Evolutionary conservation across 2,329 filamentous ascomycete species (phyloP).

Genomic region (Xylaria sp.): DNA sequence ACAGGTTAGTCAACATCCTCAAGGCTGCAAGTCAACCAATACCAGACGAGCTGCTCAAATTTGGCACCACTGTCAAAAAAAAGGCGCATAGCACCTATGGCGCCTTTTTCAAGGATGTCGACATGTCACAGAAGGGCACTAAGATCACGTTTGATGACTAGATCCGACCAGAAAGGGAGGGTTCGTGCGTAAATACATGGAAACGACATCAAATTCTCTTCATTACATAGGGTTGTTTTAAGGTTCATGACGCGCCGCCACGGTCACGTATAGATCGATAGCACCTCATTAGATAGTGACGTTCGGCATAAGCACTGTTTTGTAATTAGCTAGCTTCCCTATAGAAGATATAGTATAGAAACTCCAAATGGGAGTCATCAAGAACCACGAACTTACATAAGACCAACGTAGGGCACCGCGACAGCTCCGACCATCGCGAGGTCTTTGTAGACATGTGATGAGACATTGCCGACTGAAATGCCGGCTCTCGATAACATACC

Average conservation of each 20-base stretch:
- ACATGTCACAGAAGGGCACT: conserved; percentile 83
- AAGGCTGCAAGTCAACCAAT: conserved; percentile 92
- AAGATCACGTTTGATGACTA: conserved; percentile 87
- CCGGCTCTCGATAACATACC: conserved; percentile 45
- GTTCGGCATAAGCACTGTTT: conserved; percentile 64
- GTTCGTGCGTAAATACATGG: not conserved
- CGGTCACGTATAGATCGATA: conserved; percentile 57
- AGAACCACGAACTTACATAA: conserved; percentile 66
- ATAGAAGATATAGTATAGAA: conserved; percentile 36
- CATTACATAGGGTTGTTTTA: conserved; percentile 28
- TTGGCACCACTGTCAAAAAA: conserved; percentile 98
- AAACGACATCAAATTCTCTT: conserved; percentile 24
- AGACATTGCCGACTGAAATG: conserved; percentile 47
- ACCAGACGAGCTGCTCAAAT: conserved; percentile 91
- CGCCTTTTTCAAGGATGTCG: conserved; percentile 92
- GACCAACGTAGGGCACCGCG: conserved; percentile 62
- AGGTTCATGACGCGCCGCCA: conserved; percentile 33
- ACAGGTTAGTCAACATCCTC: conserved; percentile 89
- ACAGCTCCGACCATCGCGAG: conserved; percentile 62
- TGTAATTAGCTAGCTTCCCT: conserved; percentile 32
- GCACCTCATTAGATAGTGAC: conserved; percentile 63
- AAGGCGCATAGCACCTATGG: conserved; percentile 97
- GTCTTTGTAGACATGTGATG: conserved; percentile 51
- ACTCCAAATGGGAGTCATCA: conserved; percentile 12
- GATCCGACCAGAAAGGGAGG: not conserved